These are phyloP conservation scores for Phytophthora sansomeana DNA, from an alignment of 352 stramenopile genomes.

Conservation along the genomic window DNA sequence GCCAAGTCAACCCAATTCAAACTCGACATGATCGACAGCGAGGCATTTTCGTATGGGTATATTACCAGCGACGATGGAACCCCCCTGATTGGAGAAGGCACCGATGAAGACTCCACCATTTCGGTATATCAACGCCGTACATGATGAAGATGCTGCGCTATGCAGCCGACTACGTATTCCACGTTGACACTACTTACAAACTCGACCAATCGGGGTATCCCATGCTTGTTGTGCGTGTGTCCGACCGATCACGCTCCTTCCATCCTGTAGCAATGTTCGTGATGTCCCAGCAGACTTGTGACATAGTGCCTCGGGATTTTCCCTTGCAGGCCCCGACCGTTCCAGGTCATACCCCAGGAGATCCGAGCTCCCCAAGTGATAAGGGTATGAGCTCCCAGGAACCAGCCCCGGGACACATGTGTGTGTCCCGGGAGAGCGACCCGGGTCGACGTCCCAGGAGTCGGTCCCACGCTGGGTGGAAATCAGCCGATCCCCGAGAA, in stretches of 20 bases:
- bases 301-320: too few species aligned
- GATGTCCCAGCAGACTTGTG: background rate
- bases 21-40: background rate
- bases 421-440: too few species aligned
- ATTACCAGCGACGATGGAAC: background rate
- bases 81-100: background rate
- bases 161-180: background rate
- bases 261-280: background rate
- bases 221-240: background rate
- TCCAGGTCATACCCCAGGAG: too few species aligned
- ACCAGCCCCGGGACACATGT: too few species aligned
- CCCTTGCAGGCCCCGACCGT: too few species aligned
- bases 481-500: too few species aligned
- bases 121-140: background rate
- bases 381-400: too few species aligned
- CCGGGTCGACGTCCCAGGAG: too few species aligned
- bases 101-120: background rate
- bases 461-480: too few species aligned
- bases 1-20: constrained; percentile 2
- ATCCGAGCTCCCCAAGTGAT: too few species aligned
- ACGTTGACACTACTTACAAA: constrained; percentile 3
- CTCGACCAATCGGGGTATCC: background rate
- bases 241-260: background rate
- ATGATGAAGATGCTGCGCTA: constrained; percentile 5
- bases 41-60: background rate